phyloP scores from a whole-genome alignment of 805 yeast genomes.

The Candida pseudoglaebosa region DNA sequence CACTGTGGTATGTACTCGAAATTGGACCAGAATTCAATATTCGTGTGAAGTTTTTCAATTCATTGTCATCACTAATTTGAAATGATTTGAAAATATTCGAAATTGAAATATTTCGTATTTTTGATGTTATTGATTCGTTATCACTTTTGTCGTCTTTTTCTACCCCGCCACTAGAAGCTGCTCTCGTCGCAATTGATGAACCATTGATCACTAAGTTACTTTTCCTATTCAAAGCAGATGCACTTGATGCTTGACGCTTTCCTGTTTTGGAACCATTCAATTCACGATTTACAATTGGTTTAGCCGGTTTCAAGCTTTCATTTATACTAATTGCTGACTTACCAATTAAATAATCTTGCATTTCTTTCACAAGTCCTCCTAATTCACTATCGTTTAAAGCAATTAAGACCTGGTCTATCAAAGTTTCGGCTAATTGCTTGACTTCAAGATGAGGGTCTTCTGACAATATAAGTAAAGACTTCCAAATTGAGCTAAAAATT shows the following conservation, averaged over 20 bases:
- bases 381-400: conserved; percentile 63
- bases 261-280: conserved; percentile 14
- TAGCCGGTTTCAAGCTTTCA: conserved; percentile 37
- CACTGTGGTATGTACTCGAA: conserved; percentile 35
- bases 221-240: conserved; percentile 17
- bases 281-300: conserved; percentile 33
- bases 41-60: conserved; percentile 32
- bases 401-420: conserved; percentile 69
- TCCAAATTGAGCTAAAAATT: conserved; percentile 83
- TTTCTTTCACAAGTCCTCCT: conserved; percentile 58
- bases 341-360: conserved; percentile 60
- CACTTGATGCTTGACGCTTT: conserved; percentile 17
- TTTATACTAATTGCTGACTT: conserved; percentile 40
- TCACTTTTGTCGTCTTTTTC: conserved; percentile 14
- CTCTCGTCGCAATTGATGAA: conserved; percentile 21
- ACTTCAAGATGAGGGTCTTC: conserved; percentile 89
- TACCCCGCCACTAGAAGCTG: conserved; percentile 22
- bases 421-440: conserved; percentile 61
- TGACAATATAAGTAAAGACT: conserved; percentile 69
- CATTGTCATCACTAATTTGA: conserved; percentile 39
- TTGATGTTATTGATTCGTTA: conserved; percentile 30
- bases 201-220: conserved; percentile 28
- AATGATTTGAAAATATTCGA: conserved; percentile 34
- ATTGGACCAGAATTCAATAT: conserved; percentile 35
- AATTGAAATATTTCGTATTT: conserved; percentile 28